Conservation (phyloP, 768 basidiomycete genomes). For the Galerina marginata region DNA sequence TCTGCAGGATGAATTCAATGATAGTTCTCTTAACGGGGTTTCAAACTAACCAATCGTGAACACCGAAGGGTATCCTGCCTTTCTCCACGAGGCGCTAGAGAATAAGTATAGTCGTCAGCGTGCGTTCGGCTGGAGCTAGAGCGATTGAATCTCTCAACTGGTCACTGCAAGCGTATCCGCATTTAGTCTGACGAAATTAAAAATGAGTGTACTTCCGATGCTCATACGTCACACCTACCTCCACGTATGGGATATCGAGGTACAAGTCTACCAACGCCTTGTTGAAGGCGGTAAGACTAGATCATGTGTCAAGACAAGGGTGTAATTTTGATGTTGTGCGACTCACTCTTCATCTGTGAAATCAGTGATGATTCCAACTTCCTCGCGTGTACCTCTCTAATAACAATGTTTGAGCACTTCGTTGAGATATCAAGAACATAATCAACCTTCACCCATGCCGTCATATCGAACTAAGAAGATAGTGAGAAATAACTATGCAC, state of each 20-base stretch:
- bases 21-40: constrained; percentile 21
- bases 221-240: constrained; percentile 37
- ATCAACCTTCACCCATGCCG: constrained; percentile 87
- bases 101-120: constrained; percentile 30
- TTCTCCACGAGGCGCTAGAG: constrained; percentile 75
- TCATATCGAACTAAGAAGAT: constrained; percentile 79
- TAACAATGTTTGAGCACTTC: constrained; percentile 19
- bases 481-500: constrained; percentile 18
- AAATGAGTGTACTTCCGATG: constrained; percentile 7
- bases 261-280: constrained; percentile 78
- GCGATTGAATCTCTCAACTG: constrained; percentile 57
- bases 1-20: constrained; percentile 42
- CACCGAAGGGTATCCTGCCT: constrained; percentile 83
- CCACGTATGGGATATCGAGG: constrained; percentile 82
- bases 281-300: constrained; percentile 81
- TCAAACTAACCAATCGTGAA: constrained; percentile 76
- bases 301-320: constrained; percentile 16
- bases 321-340: constrained; percentile 4
- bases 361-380: constrained; percentile 86
- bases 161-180: constrained; percentile 94
- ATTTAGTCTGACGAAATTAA: constrained; percentile 64
- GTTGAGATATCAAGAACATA: constrained; percentile 24
- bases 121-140: constrained; percentile 34
- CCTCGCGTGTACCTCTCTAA: constrained; percentile 70
- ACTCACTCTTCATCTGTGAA: constrained; percentile 69